A percentile compares a stretch with the other conserved stretches of the same genome.
phyloP scores from a whole-genome alignment of 306 rosid species.

The Ceratonia siliqua region DNA sequence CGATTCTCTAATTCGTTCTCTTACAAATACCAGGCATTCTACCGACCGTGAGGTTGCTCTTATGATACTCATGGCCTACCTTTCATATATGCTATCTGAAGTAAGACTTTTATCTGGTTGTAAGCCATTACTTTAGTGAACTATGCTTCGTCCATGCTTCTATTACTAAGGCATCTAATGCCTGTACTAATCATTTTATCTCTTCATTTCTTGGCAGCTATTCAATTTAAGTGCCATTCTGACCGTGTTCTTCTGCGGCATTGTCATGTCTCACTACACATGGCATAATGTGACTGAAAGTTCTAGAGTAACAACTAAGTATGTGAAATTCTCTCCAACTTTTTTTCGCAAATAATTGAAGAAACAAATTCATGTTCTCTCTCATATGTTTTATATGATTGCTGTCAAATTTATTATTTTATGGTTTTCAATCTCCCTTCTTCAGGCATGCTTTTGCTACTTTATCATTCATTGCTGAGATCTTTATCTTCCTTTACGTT shows the following conservation, averaged over 20 bases:
- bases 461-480: constrained; percentile 85
- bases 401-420: background rate
- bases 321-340: constrained; percentile 34
- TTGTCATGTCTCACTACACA: constrained; percentile 99
- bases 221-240: constrained; percentile 89
- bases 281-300: constrained; percentile 98
- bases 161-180: background rate
- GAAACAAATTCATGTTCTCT: constrained; percentile 12
- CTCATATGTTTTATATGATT: constrained; percentile 6
- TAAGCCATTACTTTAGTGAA: background rate
- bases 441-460: constrained; percentile 96
- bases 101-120: constrained; percentile 46
- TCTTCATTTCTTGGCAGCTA: constrained; percentile 60
- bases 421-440: constrained; percentile 23
- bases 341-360: constrained; percentile 1
- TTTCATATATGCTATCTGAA: constrained; percentile 90
- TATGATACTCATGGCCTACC: constrained; percentile 97
- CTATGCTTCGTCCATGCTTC: background rate
- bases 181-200: constrained; percentile 4
- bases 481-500: constrained; percentile 90
- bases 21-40: constrained; percentile 64
- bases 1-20: constrained; percentile 17
- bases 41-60: constrained; percentile 97
- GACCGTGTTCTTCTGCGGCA: constrained; percentile 97
- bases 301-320: constrained; percentile 98